phyloP scores from a whole-genome alignment of 257 asterid genomes.

The Solanum chaucha region DNA sequence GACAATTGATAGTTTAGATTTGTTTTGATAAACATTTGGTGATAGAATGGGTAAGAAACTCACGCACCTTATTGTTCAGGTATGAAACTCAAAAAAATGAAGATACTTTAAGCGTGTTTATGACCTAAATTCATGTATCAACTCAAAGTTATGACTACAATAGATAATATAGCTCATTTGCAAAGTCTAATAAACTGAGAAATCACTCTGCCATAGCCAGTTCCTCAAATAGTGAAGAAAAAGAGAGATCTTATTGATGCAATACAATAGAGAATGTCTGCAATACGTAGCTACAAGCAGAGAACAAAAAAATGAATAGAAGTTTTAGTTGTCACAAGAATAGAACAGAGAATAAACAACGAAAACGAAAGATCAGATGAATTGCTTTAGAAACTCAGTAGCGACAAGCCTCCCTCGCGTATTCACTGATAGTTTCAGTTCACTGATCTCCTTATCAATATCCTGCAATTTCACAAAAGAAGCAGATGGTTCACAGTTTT shows the following conservation, averaged over 20 bases:
- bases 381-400: constrained; percentile 94
- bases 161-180: background rate
- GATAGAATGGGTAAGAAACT: rapidly evolving
- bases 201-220: background rate
- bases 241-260: background rate
- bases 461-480: constrained; percentile 47
- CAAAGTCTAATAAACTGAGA: background rate
- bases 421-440: constrained; percentile 79
- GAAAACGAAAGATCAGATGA: constrained; percentile 30
- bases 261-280: background rate
- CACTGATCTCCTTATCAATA: constrained; percentile 91
- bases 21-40: background rate
- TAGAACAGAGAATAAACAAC: background rate
- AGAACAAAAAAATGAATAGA: background rate
- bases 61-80: background rate
- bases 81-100: background rate
- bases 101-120: background rate
- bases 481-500: background rate
- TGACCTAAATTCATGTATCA: background rate
- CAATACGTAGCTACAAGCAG: background rate
- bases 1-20: background rate
- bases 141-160: background rate
- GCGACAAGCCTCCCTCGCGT: constrained; percentile 98
- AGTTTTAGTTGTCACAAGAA: background rate
- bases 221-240: background rate